Conservation (phyloP, 305 asterid species). For the Fraxinus platypoda region DNA sequence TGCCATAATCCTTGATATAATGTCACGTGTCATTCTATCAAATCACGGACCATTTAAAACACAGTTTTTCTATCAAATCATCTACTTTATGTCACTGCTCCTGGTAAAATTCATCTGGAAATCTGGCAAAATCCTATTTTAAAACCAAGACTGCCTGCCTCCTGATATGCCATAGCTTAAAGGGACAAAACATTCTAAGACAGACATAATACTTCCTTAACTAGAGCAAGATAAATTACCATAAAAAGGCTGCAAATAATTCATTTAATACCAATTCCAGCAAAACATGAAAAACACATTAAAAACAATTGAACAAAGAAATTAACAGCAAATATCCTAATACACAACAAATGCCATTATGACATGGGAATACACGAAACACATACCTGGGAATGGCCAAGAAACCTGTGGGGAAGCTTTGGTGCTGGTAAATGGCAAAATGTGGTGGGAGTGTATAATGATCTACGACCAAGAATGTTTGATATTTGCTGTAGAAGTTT, state of each 20-base stretch:
- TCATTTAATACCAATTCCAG: background rate
- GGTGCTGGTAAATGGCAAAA: background rate
- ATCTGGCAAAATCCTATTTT: background rate
- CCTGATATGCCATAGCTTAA: background rate
- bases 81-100: background rate
- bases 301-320: background rate
- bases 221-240: background rate
- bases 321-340: background rate
- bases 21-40: background rate
- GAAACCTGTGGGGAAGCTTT: background rate
- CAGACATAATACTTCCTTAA: background rate
- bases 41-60: background rate
- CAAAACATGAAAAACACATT: background rate
- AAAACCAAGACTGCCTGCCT: background rate
- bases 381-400: slow-evolving; percentile 19
- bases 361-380: background rate
- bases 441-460: background rate
- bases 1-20: background rate
- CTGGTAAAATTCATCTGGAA: background rate
- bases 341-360: background rate
- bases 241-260: background rate
- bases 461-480: slow-evolving; percentile 8
- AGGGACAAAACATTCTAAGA: background rate
- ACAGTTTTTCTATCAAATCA: background rate
- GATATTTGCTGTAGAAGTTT: slow-evolving; percentile 18